Evolutionary conservation across 805 yeast genomes (phyloP).

Genomic region (Zygosaccharomyces bisporus): DNA sequence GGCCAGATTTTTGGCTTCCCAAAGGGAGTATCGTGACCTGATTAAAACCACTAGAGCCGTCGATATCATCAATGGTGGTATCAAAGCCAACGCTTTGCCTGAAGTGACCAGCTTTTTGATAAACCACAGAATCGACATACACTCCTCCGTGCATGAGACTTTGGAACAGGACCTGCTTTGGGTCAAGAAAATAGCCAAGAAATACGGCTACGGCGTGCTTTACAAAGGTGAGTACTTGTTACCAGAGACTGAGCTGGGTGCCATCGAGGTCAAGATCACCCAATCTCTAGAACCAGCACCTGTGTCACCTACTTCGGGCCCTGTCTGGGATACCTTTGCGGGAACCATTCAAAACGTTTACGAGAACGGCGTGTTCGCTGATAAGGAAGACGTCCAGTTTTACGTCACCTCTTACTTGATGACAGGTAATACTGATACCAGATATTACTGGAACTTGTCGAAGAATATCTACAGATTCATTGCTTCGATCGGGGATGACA

Average conservation of each 20-base stretch:
- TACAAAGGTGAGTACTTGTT: constrained; percentile 24
- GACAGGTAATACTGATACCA: constrained; percentile 62
- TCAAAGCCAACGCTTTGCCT: constrained; percentile 74
- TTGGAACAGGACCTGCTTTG: constrained; percentile 38
- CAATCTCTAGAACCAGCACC: constrained; percentile 40
- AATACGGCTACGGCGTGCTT: constrained; percentile 46
- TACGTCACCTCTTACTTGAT: constrained; percentile 47
- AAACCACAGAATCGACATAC: constrained; percentile 64
- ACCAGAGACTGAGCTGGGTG: constrained; percentile 31
- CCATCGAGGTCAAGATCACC: constrained; percentile 25
- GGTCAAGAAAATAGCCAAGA: constrained; percentile 43
- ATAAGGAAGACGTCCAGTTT: constrained; percentile 22
- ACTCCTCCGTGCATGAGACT: constrained; percentile 45
- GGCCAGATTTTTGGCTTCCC: constrained; percentile 21
- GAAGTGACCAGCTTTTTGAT: constrained; percentile 52
- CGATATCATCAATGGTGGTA: constrained; percentile 67
- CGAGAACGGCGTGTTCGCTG: constrained; percentile 44
- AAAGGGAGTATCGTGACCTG: constrained; percentile 35
- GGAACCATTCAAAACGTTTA: constrained; percentile 55
- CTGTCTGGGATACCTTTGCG: constrained; percentile 43
- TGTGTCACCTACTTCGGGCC: constrained; percentile 35
- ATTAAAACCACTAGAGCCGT: constrained; percentile 64
- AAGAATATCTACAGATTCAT: constrained; percentile 50
- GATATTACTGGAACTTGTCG: constrained; percentile 54
- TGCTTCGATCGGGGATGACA: constrained; percentile 22